These are phyloP conservation scores for Cryptococcus floricola DNA, from an alignment of 1,284 basidiomycete species.

Conservation along the genomic window DNA sequence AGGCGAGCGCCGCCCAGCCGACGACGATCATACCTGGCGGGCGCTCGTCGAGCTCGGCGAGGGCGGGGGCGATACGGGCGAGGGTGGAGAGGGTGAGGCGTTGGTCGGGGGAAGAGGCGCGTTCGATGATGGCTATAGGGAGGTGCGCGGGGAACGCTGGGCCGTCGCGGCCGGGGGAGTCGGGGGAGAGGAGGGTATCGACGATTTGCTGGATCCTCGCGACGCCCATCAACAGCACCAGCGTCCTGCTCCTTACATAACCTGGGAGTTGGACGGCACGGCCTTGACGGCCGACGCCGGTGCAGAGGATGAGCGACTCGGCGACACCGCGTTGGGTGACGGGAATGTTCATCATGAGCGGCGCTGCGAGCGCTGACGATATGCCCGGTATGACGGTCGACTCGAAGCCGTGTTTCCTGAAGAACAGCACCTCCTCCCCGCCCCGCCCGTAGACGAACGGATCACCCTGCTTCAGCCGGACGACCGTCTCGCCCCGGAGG, in stretches of 20 bases:
- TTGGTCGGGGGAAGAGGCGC: conserved; percentile 88
- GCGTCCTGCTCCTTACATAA: conserved; percentile 74
- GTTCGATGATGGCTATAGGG: conserved; percentile 90
- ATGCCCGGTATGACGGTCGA: conserved; percentile 85
- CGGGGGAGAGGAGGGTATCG: conserved; percentile 53
- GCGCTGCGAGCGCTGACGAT: conserved; percentile 80
- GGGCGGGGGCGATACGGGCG: conserved; percentile 63
- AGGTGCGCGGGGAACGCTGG: conserved; percentile 66
- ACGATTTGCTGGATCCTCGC: conserved; percentile 75
- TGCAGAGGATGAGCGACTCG: conserved; percentile 83
- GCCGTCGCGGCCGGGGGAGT: conserved; percentile 51
- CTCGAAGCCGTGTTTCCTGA: conserved; percentile 77
- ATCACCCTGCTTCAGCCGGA: conserved; percentile 95
- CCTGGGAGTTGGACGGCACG: conserved; percentile 79
- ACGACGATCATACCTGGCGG: conserved; percentile 95
- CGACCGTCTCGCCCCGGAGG: conserved; percentile 72
- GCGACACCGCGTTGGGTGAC: conserved; percentile 94
- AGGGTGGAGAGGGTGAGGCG: conserved; percentile 78
- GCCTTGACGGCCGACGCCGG: conserved; percentile 84
- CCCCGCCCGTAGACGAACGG: conserved; percentile 91
- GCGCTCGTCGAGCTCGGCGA: conserved; percentile 78
- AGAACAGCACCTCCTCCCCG: conserved; percentile 90
- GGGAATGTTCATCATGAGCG: conserved; percentile 82
- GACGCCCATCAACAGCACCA: conserved; percentile 91
- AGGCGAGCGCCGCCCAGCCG: conserved; percentile 69